phyloP scores from a whole-genome alignment of 306 rosid species.

The Arachis stenosperma region DNA sequence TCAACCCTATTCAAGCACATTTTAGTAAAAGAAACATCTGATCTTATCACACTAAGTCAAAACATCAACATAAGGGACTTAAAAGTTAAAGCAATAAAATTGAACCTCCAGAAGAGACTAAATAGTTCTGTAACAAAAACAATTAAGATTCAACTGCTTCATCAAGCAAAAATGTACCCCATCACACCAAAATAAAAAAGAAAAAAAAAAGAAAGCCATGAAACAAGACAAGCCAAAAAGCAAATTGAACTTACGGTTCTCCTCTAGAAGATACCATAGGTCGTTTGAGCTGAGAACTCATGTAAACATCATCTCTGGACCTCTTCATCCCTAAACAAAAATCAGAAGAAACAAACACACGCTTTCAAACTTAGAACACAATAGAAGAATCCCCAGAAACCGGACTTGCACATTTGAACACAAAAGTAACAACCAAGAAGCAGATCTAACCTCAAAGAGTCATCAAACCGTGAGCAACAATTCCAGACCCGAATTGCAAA shows the following conservation, averaged over 20 bases:
- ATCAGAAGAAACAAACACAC: conserved; percentile 38
- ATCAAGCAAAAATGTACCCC: conserved; percentile 26
- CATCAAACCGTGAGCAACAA: conserved; percentile 44
- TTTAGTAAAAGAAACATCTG: conserved; percentile 21
- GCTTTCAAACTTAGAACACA: conserved; percentile 55
- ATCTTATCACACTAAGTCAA: conserved; percentile 42
- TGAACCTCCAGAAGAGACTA: conserved; percentile 22
- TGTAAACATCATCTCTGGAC: conserved; percentile 80
- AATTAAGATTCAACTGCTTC: conserved; percentile 27
- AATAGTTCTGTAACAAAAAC: not conserved
- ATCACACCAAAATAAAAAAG: not conserved
- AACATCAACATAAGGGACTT: not conserved
- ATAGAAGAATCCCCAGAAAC: conserved; percentile 47
- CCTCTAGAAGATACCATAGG: conserved; percentile 71
- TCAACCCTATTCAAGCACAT: conserved; percentile 29
- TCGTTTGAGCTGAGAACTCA: conserved; percentile 84
- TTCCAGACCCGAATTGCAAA: conserved; percentile 50
- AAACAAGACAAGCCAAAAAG: conserved; percentile 1
- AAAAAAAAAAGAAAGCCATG: conserved; percentile 18
- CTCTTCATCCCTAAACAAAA: conserved; percentile 71
- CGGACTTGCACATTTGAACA: conserved; percentile 57
- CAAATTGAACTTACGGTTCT: conserved; percentile 69
- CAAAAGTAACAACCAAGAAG: conserved; percentile 49
- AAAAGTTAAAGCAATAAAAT: not conserved
- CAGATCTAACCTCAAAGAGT: conserved; percentile 75